Evolutionary conservation across 2,329 filamentous ascomycete species (phyloP).

Genomic region (Trichoderma endophyticum): DNA sequence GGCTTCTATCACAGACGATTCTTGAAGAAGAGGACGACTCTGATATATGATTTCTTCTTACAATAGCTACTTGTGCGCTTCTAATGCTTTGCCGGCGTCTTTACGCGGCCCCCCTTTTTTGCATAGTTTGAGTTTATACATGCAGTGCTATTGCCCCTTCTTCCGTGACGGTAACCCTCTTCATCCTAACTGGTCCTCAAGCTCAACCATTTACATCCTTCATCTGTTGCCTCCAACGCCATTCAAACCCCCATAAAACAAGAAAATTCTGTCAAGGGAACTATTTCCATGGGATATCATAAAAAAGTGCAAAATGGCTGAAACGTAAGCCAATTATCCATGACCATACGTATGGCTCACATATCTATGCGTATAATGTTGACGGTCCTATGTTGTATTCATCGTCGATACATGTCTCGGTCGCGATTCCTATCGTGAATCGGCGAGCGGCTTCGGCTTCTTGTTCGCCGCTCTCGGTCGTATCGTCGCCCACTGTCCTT

Average conservation of each 20-base stretch:
- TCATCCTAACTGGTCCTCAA: neutral
- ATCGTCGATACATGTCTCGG: conserved; percentile 44
- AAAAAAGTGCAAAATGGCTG: neutral
- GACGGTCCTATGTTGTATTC: neutral
- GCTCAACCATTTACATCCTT: neutral
- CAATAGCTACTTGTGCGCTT: neutral
- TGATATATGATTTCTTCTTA: conserved; percentile 30
- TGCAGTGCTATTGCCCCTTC: neutral
- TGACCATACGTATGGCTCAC: neutral
- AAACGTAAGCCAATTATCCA: neutral
- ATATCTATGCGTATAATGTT: neutral
- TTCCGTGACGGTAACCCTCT: neutral
- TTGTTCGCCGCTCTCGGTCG: conserved; percentile 40
- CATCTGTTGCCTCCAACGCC: neutral
- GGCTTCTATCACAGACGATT: conserved; percentile 63
- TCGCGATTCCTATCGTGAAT: conserved; percentile 39
- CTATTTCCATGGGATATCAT: conserved; percentile 17
- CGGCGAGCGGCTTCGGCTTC: conserved; percentile 42
- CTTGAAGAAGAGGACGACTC: conserved; percentile 71
- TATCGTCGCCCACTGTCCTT: conserved; percentile 37
- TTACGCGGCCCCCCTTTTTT: neutral
- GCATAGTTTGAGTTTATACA: neutral
- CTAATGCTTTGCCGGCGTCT: neutral
- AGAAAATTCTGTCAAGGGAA: neutral
- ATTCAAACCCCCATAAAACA: neutral